These are phyloP conservation scores for Omphalea diandra DNA, from an alignment of 441 rosid genomes.

Conservation along the genomic window DNA sequence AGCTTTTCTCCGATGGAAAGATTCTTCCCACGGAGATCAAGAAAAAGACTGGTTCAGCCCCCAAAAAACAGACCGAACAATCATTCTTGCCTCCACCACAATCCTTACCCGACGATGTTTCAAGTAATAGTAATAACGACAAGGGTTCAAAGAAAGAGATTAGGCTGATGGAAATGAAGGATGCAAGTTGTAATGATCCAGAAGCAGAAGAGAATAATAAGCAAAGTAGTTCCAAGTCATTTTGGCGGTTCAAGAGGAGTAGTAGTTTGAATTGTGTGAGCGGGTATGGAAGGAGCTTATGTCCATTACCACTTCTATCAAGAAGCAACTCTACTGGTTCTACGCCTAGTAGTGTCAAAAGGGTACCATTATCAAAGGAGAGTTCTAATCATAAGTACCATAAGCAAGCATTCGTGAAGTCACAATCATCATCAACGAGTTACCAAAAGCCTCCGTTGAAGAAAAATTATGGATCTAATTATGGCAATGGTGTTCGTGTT, in stretches of 20 bases:
- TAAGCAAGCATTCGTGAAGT: slow-evolving; percentile 32
- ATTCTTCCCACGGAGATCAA: slow-evolving; percentile 75
- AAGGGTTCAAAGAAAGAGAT: background rate
- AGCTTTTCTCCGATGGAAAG: slow-evolving; percentile 79
- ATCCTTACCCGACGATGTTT: background rate
- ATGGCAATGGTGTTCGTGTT: slow-evolving; percentile 51
- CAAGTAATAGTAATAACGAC: background rate
- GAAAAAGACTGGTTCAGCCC: no score
- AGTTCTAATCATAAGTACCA: slow-evolving; percentile 36
- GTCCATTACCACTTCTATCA: slow-evolving; percentile 72
- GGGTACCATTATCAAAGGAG: slow-evolving; percentile 35
- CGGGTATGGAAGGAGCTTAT: slow-evolving; percentile 61
- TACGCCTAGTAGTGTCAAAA: slow-evolving; percentile 32
- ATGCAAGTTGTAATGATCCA: no score
- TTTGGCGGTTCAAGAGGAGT: slow-evolving; percentile 82
- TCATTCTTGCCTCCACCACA: slow-evolving; percentile 14
- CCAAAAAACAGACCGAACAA: slow-evolving; percentile 24
- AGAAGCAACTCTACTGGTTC: slow-evolving; percentile 82
- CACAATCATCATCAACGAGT: slow-evolving; percentile 20
- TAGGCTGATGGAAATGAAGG: background rate
- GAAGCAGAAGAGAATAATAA: slow-evolving; percentile 37
- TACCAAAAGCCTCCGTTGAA: slow-evolving; percentile 72
- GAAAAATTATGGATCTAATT: slow-evolving; percentile 52
- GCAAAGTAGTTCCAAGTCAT: slow-evolving; percentile 51
- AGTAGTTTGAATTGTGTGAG: slow-evolving; percentile 69